Base-by-base conservation (phyloP, 2,329 filamentous ascomycete genomes). In the Thielaviopsis musarum region DNA sequence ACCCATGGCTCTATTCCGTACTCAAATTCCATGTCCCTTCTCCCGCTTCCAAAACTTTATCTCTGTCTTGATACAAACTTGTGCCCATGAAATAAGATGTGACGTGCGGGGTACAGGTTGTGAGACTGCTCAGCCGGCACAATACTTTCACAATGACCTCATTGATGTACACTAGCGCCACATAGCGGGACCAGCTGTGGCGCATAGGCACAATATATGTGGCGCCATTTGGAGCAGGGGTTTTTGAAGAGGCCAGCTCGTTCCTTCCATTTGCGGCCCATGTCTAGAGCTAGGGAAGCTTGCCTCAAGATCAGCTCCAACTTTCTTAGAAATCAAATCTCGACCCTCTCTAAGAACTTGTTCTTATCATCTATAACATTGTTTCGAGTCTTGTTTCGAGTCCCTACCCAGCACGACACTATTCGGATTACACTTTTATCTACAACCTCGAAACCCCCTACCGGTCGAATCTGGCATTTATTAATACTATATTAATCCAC, bases 401-500 rank as follows among this genome's bases (percentile, higher is more conserved):
- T n/a, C 15, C 5, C 10, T n/a, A 45, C 10, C 38, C 38, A 45
- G 17, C 38, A n/a, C 38, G 38, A 45, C 38, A n/a, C 17, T 45
- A 45, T 45, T 7, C 17, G 15, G 10, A 45, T 26, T 26, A 3
- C 13, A 45, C 17, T 2, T 45, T 45, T 10, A 13, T 21, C 2
- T 34, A 38, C 13, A 15, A 38, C 34, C 54, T 34, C 56, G 51
- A 58, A 49, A 30, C 19, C n/a, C 21, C 38, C 45, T 22, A 54
- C 54, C 54, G 13, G 21, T 48, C 48, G 49, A 54, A 54, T 52
- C 19, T 17, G 5, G 10, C 21, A 54, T 30, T 45, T 15, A 34
- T n/a, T 17, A 34, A n/a, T 22, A n/a, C n/a, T n/a, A 17, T 19
- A 13, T 57, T 51, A 19, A 45, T 1, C 59, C 66, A 69, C 63